These are phyloP conservation scores for Graphium sp. DNA, from an alignment of 2,329 filamentous ascomycete genomes.

Conservation along the genomic window DNA sequence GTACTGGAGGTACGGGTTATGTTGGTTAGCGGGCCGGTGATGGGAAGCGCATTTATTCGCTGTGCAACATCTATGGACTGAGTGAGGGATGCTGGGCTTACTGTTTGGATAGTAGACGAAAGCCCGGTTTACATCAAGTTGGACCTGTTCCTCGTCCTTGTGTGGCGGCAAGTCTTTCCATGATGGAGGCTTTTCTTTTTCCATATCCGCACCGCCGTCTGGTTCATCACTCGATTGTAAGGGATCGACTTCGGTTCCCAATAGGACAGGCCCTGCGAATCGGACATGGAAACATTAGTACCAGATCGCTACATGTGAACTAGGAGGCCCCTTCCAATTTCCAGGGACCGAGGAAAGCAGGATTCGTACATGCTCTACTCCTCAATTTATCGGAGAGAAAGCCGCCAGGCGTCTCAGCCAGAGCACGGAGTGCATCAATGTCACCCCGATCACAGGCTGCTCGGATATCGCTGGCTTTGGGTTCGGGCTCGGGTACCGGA, in stretches of 20 bases:
- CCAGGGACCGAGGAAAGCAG: no score
- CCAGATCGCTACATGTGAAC: no score
- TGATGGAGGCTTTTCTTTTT: constrained; percentile 6
- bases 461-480: constrained; percentile 23
- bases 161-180: constrained; percentile 60
- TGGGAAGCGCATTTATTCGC: no score
- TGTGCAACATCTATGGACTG: no score
- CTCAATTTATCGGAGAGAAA: constrained; percentile 53
- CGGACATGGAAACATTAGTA: background rate
- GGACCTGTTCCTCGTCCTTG: constrained; percentile 77
- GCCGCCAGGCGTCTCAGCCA: constrained; percentile 50
- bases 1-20: constrained; percentile 1
- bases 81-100: constrained; percentile 21
- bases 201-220: no score
- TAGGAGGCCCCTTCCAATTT: no score
- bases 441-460: constrained; percentile 44
- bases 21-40: background rate
- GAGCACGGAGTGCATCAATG: constrained; percentile 32
- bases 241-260: constrained; percentile 19
- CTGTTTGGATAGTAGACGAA: constrained; percentile 90
- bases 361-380: constrained; percentile 61
- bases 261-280: constrained; percentile 40
- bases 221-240: constrained; percentile 1
- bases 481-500: constrained; percentile 6
- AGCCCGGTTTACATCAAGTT: constrained; percentile 84